phyloP scores from a whole-genome alignment of 345 rosid species.

The Hypericum perforatum region DNA sequence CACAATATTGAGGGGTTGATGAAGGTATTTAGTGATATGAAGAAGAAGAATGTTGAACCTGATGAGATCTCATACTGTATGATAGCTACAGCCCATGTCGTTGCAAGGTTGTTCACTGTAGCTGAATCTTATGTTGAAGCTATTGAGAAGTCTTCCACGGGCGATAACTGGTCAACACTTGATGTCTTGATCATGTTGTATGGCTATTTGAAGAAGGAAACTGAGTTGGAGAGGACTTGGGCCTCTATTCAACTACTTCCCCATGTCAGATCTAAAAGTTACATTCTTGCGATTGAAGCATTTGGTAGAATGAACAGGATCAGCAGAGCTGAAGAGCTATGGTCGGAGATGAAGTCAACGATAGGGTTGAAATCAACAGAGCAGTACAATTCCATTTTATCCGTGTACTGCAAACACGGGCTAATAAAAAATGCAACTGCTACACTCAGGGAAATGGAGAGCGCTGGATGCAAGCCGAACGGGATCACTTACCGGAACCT shows the following conservation, averaged over 20 bases:
- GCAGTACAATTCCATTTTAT: slow-evolving; percentile 67
- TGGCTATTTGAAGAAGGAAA: slow-evolving; percentile 58
- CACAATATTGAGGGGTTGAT: slow-evolving; percentile 59
- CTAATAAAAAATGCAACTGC: slow-evolving; percentile 48
- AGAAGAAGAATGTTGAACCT: slow-evolving; percentile 48
- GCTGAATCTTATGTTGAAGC: slow-evolving; percentile 73
- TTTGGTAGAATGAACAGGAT: slow-evolving; percentile 51
- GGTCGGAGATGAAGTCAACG: slow-evolving; percentile 60
- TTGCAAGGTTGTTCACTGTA: slow-evolving; percentile 69
- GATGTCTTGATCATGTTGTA: slow-evolving; percentile 69
- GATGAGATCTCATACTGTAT: slow-evolving; percentile 80
- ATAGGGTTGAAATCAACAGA: slow-evolving; percentile 54
- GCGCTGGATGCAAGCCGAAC: slow-evolving; percentile 51
- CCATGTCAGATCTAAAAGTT: slow-evolving; percentile 54
- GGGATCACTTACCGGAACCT: slow-evolving; percentile 75
- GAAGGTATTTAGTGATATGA: slow-evolving; percentile 57
- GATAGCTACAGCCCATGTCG: slow-evolving; percentile 73
- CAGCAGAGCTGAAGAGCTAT: slow-evolving; percentile 62
- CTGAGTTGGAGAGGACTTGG: slow-evolving; percentile 61
- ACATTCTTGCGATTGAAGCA: slow-evolving; percentile 62
- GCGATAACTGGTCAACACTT: slow-evolving; percentile 79
- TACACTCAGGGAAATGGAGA: slow-evolving; percentile 55
- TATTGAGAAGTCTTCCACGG: slow-evolving; percentile 54
- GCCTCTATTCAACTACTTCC: slow-evolving; percentile 40
- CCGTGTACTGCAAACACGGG: slow-evolving; percentile 59